Evolutionary conservation across 495 filamentous ascomycete species (phyloP), one percentile per base, ranked within the genome.

Genomic region (Glutinoglossum americanum): DNA sequence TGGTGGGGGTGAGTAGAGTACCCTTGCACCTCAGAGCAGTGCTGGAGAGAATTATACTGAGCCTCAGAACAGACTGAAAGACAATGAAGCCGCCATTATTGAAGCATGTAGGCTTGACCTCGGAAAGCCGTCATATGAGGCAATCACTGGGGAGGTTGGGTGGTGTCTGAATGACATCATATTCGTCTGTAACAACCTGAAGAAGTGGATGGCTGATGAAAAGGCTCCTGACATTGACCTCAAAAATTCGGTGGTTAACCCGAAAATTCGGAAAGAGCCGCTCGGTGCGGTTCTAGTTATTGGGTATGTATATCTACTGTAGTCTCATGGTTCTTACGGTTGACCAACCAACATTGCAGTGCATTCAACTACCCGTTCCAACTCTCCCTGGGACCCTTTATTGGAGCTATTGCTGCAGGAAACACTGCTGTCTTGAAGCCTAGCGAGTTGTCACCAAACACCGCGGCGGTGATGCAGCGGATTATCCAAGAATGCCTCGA

Each of bases 351-450:
- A 15, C 17, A 15, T 17, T 54, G 49, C 47, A 83, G 80, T 51
- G 76, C 88, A 47, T 97, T 84, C 74, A 97, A 98, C 73, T 94
- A 84, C 69, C 92, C 92, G 45, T 69, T 94, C 64, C 83, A 89
- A 65, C 73, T 96, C 19, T 76, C 80, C 27, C 62, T 97, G 26
- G 77, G 79, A 8, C 89, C 92, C 13, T 65, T 93, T 35, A 76
- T 95, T 54, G 92, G 89, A 56, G 92, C 90, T 58, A 96, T 96
- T 60, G 82, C 83, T 28, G 89, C 88, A 25, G 92, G 92, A 57
- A 93, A 89, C 68, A 89, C 89, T 13, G 87, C 79, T 35, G 76
- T 95, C 11, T 65, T 96, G 64, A 98, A 98, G 71, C 90, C 90
- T 11, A 88, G 83, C 23, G 92, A 97, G 71, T 75, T 78, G 59